phyloP scores from a whole-genome alignment of 2,329 filamentous ascomycete genomes.

The Emergomyces orientalis region DNA sequence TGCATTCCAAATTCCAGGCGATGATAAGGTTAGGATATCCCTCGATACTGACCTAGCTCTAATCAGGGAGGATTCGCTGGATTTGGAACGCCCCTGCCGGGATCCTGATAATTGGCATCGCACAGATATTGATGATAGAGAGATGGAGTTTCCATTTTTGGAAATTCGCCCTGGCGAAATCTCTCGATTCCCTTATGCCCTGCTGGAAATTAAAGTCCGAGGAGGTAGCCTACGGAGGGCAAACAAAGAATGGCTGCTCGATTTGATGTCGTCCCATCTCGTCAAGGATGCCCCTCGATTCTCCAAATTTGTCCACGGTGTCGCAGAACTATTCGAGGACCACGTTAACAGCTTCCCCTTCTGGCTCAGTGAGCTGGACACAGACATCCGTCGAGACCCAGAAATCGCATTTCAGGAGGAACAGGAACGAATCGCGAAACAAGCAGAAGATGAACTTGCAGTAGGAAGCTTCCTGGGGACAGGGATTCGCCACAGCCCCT shows the following conservation, averaged over 20 bases:
- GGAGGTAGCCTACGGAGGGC: constrained; percentile 45
- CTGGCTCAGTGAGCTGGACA: constrained; percentile 87
- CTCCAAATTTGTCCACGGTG: constrained; percentile 93
- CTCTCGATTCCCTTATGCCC: constrained; percentile 76
- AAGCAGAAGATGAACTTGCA: constrained; percentile 76
- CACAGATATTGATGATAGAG: constrained; percentile 71
- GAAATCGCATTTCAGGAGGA: constrained; percentile 85
- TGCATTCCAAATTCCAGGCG: constrained; percentile 90
- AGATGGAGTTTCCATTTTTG: constrained; percentile 79
- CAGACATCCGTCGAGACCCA: constrained; percentile 87
- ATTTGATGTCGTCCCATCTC: constrained; percentile 85
- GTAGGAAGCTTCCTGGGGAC: constrained; percentile 75
- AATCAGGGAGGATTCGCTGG: constrained; percentile 66
- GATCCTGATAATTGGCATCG: constrained; percentile 87
- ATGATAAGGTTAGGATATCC: constrained; percentile 81
- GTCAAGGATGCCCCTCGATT: constrained; percentile 84
- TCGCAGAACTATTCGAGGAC: constrained; percentile 86
- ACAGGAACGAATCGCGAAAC: constrained; percentile 70
- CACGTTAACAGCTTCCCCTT: constrained; percentile 94
- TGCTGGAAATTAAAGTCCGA: constrained; percentile 86
- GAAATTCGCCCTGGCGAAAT: constrained; percentile 86
- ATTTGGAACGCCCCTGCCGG: constrained; percentile 74
- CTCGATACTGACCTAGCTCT: constrained; percentile 89
- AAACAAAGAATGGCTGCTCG: constrained; percentile 75
- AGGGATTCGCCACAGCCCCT: constrained; percentile 40